Evolutionary conservation across 371 early-diverging fungal genomes (phyloP).

Genomic region (Parasitella parasitica): DNA sequence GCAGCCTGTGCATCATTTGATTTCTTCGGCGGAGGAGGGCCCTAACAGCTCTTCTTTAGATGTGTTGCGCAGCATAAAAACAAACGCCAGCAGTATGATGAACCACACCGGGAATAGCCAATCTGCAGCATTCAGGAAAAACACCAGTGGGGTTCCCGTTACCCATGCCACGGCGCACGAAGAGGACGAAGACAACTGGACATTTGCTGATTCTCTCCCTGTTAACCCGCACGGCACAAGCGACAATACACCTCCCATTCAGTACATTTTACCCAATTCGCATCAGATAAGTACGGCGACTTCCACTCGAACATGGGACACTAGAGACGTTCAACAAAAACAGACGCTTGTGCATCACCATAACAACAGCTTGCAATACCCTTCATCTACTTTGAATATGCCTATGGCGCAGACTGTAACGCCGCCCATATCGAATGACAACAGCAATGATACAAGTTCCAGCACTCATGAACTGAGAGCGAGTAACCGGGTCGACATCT

Average conservation of each 20-base stretch:
- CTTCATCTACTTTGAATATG: conserved; percentile 40
- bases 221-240: conserved; percentile 7
- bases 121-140: neutral
- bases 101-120: conserved; percentile 10
- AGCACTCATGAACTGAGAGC: neutral
- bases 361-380: conserved; percentile 25
- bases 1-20: conserved; percentile 11
- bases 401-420: conserved; percentile 41
- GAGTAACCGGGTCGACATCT: conserved; percentile 10
- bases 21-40: conserved; percentile 26
- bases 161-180: conserved; percentile 25
- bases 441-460: neutral
- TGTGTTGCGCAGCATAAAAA: conserved; percentile 37
- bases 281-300: conserved; percentile 32
- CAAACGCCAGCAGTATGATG: conserved; percentile 29
- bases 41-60: conserved; percentile 41
- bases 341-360: conserved; percentile 17
- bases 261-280: conserved; percentile 35
- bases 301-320: conserved; percentile 32
- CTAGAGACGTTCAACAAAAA: conserved; percentile 8
- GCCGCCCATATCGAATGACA: conserved; percentile 1
- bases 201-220: conserved; percentile 32
- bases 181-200: conserved; percentile 26
- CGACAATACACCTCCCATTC: conserved; percentile 30
- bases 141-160: conserved; percentile 12